Evolutionary conservation across 2,329 filamentous ascomycete genomes (phyloP).

Genomic region (Aspergillus niger): DNA sequence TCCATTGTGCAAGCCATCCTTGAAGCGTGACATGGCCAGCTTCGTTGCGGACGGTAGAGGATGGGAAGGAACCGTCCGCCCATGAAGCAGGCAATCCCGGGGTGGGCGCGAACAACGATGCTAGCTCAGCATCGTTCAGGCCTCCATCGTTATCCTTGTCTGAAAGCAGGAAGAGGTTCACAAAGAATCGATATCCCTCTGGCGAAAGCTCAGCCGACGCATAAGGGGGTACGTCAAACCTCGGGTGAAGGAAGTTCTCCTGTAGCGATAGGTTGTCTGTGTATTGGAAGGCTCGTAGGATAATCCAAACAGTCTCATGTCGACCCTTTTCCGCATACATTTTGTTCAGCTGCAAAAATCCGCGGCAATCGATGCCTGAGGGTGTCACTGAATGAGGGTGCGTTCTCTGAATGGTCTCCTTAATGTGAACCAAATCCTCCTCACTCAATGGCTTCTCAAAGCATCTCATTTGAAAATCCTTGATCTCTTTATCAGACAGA

Average conservation of each 20-base stretch:
- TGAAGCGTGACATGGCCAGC: conserved; percentile 93
- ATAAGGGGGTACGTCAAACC: conserved; percentile 89
- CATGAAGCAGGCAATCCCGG: conserved; percentile 85
- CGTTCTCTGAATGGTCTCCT: conserved; percentile 74
- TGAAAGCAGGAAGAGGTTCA: conserved; percentile 90
- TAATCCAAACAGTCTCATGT: conserved; percentile 98
- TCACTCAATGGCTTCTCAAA: conserved; percentile 83
- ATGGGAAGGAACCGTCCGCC: conserved; percentile 86
- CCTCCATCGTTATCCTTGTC: conserved; percentile 98
- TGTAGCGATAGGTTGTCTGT: conserved; percentile 92
- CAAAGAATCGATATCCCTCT: conserved; percentile 93
- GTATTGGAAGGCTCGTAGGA: conserved; percentile 91
- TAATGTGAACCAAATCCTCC: conserved; percentile 88
- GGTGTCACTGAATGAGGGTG: conserved; percentile 64
- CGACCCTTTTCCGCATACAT: conserved; percentile 96
- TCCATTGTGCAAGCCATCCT: conserved; percentile 98
- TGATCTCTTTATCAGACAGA: conserved; percentile 85
- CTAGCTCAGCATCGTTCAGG: conserved; percentile 80
- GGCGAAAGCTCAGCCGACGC: conserved; percentile 93
- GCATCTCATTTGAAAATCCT: conserved; percentile 86
- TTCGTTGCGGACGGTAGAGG: conserved; percentile 92
- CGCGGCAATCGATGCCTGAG: conserved; percentile 75
- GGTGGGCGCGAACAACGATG: conserved; percentile 86
- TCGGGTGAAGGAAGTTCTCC: conserved; percentile 87
- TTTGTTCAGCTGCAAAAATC: conserved; percentile 89